Evolutionary conservation across 208 protist species (phyloP).

Genomic region (Crithidia expoeki): DNA sequence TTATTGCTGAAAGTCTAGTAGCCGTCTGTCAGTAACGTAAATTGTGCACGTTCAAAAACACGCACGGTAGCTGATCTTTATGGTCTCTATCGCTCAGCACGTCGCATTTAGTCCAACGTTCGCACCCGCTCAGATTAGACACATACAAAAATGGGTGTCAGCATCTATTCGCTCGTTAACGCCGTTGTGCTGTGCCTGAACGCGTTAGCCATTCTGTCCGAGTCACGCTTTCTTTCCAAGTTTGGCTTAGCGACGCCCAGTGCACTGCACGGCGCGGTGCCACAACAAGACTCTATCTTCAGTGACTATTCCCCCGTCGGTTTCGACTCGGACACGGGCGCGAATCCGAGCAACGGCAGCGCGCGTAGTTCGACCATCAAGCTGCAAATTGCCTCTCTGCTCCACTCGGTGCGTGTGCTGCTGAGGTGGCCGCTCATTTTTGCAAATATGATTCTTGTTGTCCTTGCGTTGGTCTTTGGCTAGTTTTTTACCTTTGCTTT

Average conservation of each 20-base stretch:
- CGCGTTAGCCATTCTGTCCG: conserved; percentile 84
- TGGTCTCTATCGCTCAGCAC: too few species aligned
- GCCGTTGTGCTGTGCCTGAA: conserved; percentile 72
- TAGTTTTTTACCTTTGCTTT: conserved; percentile 36
- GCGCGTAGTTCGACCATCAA: conserved; percentile 28
- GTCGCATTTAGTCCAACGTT: too few species aligned
- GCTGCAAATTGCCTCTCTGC: conserved; percentile 54
- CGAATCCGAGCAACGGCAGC: conserved; percentile 1
- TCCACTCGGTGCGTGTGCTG: conserved; percentile 78
- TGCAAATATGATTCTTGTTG: conserved; percentile 67
- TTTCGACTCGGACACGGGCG: conserved; percentile 24
- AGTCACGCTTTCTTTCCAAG: conserved; percentile 78
- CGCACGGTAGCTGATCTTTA: too few species aligned
- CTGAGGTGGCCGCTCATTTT: conserved; percentile 85
- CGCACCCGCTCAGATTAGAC: too few species aligned
- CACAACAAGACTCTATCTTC: conserved; percentile 23
- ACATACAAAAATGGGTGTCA: conserved; percentile 83
- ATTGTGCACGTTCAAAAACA: too few species aligned
- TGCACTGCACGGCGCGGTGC: conserved; percentile 14
- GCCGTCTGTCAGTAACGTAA: too few species aligned
- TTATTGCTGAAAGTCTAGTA: too few species aligned
- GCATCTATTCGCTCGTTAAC: conserved; percentile 60
- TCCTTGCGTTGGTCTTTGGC: conserved; percentile 71
- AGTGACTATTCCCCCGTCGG: conserved; percentile 22
- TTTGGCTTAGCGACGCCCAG: conserved; percentile 63